A percentile compares a stretch with the other conserved stretches of the same genome.
These are phyloP conservation scores for Monilinia laxa DNA, from an alignment of 2,329 filamentous ascomycete genomes.

Conservation along the genomic window DNA sequence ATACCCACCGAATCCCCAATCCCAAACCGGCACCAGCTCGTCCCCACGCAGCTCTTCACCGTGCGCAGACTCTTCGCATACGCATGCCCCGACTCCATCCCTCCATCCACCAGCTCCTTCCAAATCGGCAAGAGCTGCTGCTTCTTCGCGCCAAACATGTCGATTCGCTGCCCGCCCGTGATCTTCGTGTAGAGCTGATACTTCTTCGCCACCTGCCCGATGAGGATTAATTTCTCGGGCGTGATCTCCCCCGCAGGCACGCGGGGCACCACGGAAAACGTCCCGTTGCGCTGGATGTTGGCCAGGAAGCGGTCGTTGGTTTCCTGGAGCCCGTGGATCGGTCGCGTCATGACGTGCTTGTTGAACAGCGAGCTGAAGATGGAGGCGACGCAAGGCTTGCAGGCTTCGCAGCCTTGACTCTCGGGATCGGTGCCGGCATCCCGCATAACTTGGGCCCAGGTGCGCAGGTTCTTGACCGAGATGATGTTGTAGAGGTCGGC, in stretches of 20 bases:
- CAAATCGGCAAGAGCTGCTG: constrained; percentile 82
- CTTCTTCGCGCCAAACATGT: constrained; percentile 89
- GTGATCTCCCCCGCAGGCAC: constrained; percentile 85
- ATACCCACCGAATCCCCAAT: constrained; percentile 89
- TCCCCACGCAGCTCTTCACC: constrained; percentile 89
- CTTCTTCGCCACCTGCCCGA: constrained; percentile 81
- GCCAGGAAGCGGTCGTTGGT: constrained; percentile 87
- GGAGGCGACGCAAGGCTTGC: constrained; percentile 78
- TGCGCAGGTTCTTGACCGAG: constrained; percentile 74
- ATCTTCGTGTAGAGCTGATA: constrained; percentile 88
- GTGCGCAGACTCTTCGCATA: constrained; percentile 88
- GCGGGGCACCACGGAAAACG: constrained; percentile 83
- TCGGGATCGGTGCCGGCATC: constrained; percentile 68
- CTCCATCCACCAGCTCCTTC: constrained; percentile 74
- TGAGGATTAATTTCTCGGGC: constrained; percentile 77
- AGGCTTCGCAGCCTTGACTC: constrained; percentile 81
- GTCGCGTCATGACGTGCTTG: constrained; percentile 72
- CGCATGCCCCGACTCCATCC: constrained; percentile 87
- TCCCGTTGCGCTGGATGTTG: constrained; percentile 90
- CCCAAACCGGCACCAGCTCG: constrained; percentile 87
- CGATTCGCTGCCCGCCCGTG: constrained; percentile 86
- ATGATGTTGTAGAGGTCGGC: constrained; percentile 89
- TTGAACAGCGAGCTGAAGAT: constrained; percentile 85
- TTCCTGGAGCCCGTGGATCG: constrained; percentile 75
- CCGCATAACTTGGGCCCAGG: constrained; percentile 74